Base-by-base conservation (phyloP, 2,329 filamentous ascomycete genomes). In the Cytospora piceae region DNA sequence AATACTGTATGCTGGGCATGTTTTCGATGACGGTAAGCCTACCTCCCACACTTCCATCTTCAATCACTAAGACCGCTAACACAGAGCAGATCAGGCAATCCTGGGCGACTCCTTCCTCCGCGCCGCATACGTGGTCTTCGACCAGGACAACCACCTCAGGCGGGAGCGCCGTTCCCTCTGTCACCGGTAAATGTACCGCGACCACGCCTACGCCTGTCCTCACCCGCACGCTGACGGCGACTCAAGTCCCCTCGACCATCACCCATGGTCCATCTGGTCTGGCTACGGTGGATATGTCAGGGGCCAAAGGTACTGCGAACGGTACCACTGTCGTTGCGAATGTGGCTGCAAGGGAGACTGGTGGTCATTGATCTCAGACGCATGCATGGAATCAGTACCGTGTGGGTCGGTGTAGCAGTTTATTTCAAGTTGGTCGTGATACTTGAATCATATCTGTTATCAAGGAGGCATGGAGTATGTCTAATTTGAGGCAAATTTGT, bases 101-200 rank as follows among this genome's bases (percentile, higher is more conserved):
- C 73, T 81, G 14, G 79, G 79, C 20, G 79, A 81, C 69, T 76
- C 77, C 29, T 76, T 81, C 8, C 71, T 81, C 42, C 73, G 79
- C 0, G 79, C 80, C 0, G 80, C 79, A 7, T 81, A 81, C 70
- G 81, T 81, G 63, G 77, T 81, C 17, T 81, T 80, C 55, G 79
- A 81, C 68, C 80, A 79, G 77, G 79, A 81, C 59, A 81, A 81
- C 57, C 32, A 53, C 61, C 15, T 27, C 51, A 17, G 65, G 65
- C 32, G 2, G 8, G 4, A 46, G 61, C 37, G 65, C 65, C 0
- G 62, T 67, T 7, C 65, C 65, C 5, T 60, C 61, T 29, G 62
- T 67, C 12, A 65, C 57, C 0, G 65, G 65, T 11, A 53, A 61
- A 32, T 64, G 61, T 62, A 64, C 51, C 17, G 53, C 56, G 3